Evolutionary conservation across 1,284 basidiomycete genomes (phyloP), one percentile per base, ranked within the genome.

Genomic region (Cutaneotrichosporon arboriforme): DNA sequence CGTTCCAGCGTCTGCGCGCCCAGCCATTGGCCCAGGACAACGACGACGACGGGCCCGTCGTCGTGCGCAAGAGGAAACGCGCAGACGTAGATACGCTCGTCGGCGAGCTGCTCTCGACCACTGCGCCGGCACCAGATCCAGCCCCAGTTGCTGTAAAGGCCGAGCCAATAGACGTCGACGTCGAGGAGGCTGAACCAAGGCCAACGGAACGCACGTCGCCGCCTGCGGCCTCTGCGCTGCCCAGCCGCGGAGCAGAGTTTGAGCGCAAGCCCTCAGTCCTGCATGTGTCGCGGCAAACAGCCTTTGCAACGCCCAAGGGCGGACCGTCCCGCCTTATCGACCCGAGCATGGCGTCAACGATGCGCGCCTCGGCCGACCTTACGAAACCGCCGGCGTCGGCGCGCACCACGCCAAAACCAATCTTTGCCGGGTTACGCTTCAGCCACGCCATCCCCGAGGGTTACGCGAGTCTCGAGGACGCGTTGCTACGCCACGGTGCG

Each of bases 401-500:
- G 26, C 26, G 26, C 26, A 7, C 26, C 7, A 7, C 26, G 26
- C 26, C 26, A 4, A 35, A 31, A 13, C 39, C 22, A 15, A 45
- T 74, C 23, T 75, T 72, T 47, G 59, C 61, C 3, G 70, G 68
- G 1, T 35, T 70, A 35, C 62, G 54, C 13, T 67, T 73, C 46
- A 68, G 62, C 39, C 68, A 70, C 50, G 57, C 67, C 37, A 65
- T 72, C n/a, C 49, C 60, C 4, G 62, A 65, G 21, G 61, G 65
- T n/a, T 65, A 59, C 35, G 59, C 59, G 22, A 61, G 60, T 0
- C 51, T 74, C 40, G 66, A 70, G 47, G 58, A 62, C 10, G 71
- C 72, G 20, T 40, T 75, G 31, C 36, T 20, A 1, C 35, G 47
- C 21, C 64, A 67, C 45, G 69, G 71, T 5, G 72, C 61, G 0